Conservation (phyloP, 192 early-diverging fungal species). For the Coemansia biformis region DNA sequence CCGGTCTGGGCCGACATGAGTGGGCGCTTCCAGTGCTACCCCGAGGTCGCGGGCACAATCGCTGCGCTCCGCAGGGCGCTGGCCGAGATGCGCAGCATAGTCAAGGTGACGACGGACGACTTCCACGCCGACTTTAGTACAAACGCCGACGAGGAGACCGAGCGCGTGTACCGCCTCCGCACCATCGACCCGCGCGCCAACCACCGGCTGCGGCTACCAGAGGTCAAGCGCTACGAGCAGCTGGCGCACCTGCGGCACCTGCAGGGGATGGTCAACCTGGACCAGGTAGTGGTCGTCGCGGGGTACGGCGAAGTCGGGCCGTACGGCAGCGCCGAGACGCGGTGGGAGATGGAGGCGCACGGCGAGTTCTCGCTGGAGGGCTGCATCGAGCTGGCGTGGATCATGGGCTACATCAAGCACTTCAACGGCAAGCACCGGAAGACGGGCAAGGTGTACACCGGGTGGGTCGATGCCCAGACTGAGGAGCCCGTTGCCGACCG, state of each 20-base stretch:
- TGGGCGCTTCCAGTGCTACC: conserved; percentile 28
- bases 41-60: conserved; percentile 4
- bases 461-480: conserved; percentile 87
- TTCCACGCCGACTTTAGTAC: conserved; percentile 14
- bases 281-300: conserved; percentile 82
- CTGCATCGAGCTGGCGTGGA: conserved; percentile 95
- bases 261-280: conserved; percentile 77
- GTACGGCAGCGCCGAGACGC: conserved; percentile 81
- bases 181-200: conserved; percentile 69
- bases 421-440: conserved; percentile 75
- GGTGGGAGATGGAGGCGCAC: conserved; percentile 93
- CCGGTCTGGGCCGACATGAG: conserved; percentile 52
- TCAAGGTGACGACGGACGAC: conserved; percentile 9
- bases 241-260: conserved; percentile 61
- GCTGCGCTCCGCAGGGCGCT: conserved; percentile 6
- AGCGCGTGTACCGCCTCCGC: conserved; percentile 22
- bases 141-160: conserved; percentile 5
- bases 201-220: conserved; percentile 84
- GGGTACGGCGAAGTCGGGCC: conserved; percentile 93
- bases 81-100: conserved; percentile 1
- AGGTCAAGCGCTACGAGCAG: conserved; percentile 57
- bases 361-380: conserved; percentile 56
- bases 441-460: conserved; percentile 62
- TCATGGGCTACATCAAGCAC: conserved; percentile 92
- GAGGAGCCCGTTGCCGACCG: conserved; percentile 78